Percentiles rank a stretch among this genome's conserved stretches.
These are phyloP conservation scores for Trichosporon asahii DNA, from an alignment of 1,284 basidiomycete genomes.

Conservation along the genomic window DNA sequence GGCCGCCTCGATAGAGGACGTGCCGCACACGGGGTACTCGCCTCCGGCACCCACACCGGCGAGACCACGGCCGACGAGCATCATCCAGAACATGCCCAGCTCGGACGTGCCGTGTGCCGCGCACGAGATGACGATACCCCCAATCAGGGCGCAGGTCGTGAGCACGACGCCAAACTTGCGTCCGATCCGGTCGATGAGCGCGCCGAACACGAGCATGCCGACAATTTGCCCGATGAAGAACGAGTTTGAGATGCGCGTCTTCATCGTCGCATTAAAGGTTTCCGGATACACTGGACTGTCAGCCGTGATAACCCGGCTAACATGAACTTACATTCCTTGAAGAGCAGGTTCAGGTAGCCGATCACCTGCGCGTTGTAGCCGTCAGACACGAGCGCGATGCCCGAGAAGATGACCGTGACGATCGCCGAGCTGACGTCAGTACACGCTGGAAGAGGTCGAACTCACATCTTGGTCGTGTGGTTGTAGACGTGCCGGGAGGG, in stretches of 20 bases:
- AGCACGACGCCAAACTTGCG: slow-evolving; percentile 67
- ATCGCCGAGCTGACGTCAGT: slow-evolving; percentile 12
- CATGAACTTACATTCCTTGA: slow-evolving; percentile 12
- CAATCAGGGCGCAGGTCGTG: slow-evolving; percentile 66
- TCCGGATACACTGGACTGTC: slow-evolving; percentile 26
- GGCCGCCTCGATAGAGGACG: slow-evolving; percentile 66
- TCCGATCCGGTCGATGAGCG: slow-evolving; percentile 68
- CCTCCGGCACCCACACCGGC: slow-evolving; percentile 65
- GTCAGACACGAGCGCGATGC: slow-evolving; percentile 33
- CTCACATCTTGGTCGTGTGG: slow-evolving; percentile 20
- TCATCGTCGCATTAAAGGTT: slow-evolving; percentile 60
- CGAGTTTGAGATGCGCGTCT: slow-evolving; percentile 69
- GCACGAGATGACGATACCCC: slow-evolving; percentile 68
- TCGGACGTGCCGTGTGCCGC: slow-evolving; percentile 61
- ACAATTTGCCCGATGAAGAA: slow-evolving; percentile 62
- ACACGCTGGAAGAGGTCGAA: not conserved
- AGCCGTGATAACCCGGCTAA: not conserved
- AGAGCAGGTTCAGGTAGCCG: slow-evolving; percentile 21
- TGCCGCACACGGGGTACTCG: slow-evolving; percentile 71
- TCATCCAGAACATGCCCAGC: slow-evolving; percentile 68
- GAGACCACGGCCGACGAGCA: slow-evolving; percentile 65
- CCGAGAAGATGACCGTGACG: slow-evolving; percentile 27
- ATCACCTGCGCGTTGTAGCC: slow-evolving; percentile 36
- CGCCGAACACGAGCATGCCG: slow-evolving; percentile 50
- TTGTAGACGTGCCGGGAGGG: slow-evolving; percentile 18